phyloP scores from a whole-genome alignment of 352 stramenopile genomes.

The Phytophthora megakarya region DNA sequence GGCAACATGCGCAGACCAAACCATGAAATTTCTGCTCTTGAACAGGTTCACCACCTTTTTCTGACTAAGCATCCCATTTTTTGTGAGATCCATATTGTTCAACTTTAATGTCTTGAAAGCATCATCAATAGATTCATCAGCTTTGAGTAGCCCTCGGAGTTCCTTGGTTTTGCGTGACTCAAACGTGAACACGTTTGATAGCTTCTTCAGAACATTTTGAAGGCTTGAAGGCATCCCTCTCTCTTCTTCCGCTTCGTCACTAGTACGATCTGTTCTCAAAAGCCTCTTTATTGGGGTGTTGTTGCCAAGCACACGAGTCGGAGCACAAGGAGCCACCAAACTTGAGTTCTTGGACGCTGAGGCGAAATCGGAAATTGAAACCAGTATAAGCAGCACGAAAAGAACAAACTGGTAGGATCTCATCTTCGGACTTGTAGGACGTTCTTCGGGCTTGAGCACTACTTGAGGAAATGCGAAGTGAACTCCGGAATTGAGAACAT shows the following conservation, averaged over 20 bases:
- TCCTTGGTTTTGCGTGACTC: slow-evolving; percentile 2
- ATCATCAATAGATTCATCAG: background rate
- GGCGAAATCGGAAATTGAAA: background rate
- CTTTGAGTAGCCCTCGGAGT: background rate
- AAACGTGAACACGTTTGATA: background rate
- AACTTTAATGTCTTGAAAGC: background rate
- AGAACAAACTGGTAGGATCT: background rate
- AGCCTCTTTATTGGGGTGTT: background rate
- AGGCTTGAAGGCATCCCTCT: background rate
- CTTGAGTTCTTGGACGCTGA: background rate
- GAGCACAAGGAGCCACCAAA: background rate
- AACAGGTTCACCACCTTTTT: background rate
- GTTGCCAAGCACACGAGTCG: background rate
- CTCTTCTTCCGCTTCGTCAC: background rate
- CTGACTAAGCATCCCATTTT: background rate
- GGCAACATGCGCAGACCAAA: background rate
- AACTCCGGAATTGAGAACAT: too few relatives aligned
- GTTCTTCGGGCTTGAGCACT: background rate
- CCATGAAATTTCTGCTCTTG: background rate
- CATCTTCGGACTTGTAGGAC: background rate
- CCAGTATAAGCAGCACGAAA: background rate
- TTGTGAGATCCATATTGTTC: background rate
- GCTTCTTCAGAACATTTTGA: background rate
- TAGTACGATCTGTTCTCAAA: too few relatives aligned
- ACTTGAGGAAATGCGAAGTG: background rate